phyloP scores from a whole-genome alignment of 139 green algal genomes.

The Dunaliella primolecta region DNA sequence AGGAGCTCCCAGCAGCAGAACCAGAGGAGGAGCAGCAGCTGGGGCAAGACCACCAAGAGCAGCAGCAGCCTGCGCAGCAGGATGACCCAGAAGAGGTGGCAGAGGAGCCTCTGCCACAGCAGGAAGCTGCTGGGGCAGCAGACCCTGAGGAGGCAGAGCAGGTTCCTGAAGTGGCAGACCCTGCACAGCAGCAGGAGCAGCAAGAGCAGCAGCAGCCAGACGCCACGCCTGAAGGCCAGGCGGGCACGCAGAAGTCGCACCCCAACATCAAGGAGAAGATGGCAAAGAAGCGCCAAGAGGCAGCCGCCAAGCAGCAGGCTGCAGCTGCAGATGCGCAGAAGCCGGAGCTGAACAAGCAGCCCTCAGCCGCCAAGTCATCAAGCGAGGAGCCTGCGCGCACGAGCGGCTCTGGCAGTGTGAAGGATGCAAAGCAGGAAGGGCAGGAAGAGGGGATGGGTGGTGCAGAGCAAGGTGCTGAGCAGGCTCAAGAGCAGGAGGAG shows the following conservation, averaged over 20 bases:
- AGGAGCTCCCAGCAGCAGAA: too few relatives aligned
- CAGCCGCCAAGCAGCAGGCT: neutral
- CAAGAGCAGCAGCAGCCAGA: neutral
- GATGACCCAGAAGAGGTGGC: too few relatives aligned
- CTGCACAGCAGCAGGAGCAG: neutral
- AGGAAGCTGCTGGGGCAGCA: too few relatives aligned
- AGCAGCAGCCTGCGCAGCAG: too few relatives aligned
- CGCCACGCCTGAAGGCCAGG: neutral
- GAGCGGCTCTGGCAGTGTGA: neutral
- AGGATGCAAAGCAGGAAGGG: neutral
- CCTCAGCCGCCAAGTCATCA: too few relatives aligned
- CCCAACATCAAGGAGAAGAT: neutral
- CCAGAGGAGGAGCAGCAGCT: too few relatives aligned
- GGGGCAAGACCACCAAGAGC: too few relatives aligned
- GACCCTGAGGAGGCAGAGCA: too few relatives aligned
- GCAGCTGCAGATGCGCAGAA: neutral
- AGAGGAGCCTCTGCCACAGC: too few relatives aligned
- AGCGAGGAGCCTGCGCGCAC: neutral
- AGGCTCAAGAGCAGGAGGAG: neutral
- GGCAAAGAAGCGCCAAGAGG: neutral
- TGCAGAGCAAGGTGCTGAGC: neutral
- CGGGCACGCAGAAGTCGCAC: neutral
- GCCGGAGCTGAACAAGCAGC: neutral
- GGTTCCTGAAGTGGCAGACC: too few relatives aligned
- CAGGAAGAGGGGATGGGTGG: neutral